Evolutionary conservation across 441 rosid genomes (phyloP).

Genomic region (Corymbia calophylla): DNA sequence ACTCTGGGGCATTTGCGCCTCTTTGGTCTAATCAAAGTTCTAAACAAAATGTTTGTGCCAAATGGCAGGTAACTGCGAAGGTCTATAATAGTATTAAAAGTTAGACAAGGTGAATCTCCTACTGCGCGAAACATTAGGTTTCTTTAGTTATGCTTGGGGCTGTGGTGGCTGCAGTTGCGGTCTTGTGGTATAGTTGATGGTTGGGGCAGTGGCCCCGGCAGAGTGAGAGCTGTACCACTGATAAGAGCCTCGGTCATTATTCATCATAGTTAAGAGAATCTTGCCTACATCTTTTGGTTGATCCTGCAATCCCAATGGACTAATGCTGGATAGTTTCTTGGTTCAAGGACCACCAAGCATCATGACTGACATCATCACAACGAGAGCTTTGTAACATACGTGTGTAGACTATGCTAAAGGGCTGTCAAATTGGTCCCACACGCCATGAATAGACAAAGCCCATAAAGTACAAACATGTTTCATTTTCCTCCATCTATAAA

Average conservation of each 20-base stretch:
- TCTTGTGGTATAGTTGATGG: not conserved
- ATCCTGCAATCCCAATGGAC: not conserved
- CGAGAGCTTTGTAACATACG: not conserved
- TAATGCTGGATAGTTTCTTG: not conserved
- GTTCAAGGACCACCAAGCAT: not conserved
- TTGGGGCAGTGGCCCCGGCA: not conserved
- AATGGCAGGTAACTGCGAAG: not conserved
- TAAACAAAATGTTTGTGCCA: not conserved
- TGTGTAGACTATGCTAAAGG: not conserved
- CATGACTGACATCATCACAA: not conserved
- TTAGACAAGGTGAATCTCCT: not conserved
- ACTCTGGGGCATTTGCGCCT: not conserved
- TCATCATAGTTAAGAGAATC: not conserved
- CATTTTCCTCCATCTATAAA: slow-evolving; percentile 16
- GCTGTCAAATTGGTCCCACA: slow-evolving; percentile 2
- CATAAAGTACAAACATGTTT: not conserved
- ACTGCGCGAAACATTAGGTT: not conserved
- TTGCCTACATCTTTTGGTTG: not conserved
- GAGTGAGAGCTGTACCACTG: not conserved
- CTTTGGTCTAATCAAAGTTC: not conserved
- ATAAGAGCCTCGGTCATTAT: not conserved
- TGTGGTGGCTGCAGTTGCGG: not conserved
- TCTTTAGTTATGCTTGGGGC: not conserved
- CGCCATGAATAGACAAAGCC: not conserved
- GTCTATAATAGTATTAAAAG: not conserved